Evolutionary conservation across 805 yeast genomes (phyloP), one percentile per base, ranked within the genome.

Genomic region (Zygosaccharomyces rouxii): DNA sequence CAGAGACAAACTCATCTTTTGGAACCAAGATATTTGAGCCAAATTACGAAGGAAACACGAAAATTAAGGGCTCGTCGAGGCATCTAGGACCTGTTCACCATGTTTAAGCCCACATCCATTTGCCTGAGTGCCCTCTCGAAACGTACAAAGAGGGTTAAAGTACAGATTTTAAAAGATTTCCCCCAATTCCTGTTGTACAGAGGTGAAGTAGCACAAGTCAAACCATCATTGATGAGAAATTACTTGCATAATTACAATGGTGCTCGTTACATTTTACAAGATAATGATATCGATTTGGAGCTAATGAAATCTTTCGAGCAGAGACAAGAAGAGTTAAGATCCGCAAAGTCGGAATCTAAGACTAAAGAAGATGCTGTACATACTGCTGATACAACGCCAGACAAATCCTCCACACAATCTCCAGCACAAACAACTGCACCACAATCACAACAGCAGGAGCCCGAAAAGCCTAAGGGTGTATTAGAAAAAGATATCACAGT

Each of bases 161-260:
- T 89, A 11, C 97, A 89, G 70, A 71, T 89, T n/a, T 72, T 87
- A 51, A 76, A 73, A 58, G 86, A 86, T 59, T 76, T 80, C 60
- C 78, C 81, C 26, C 76, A 75, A 11, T 67, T 83, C 48, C 95
- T 95, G 18, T 70, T 70, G 11, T 48, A 29, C 19, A 71, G 70
- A 51, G 97, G 97, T 30, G 84, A 89, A 69, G 75, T 89, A 38
- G 74, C 84, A 25, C 71, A 77, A 30, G 96, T 89, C 16, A 76
- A 80, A 53, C 89, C 96, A 26, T 86, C 89, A 19, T 73, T 79
- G 53, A 89, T 89, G 96, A 79, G 92, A 62, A 87, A 86, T 68
- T 78, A 71, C 57, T 75, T 89, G 48, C 88, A 88, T 58, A 78
- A 79, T 38, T 59, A 72, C 51, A 83, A 86, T 58, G 86, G 88